A percentile compares a stretch with the other conserved stretches of the same genome.
Evolutionary conservation across 2,329 filamentous ascomycete genomes (phyloP).

Genomic region (Nannizziopsis barbatae): DNA sequence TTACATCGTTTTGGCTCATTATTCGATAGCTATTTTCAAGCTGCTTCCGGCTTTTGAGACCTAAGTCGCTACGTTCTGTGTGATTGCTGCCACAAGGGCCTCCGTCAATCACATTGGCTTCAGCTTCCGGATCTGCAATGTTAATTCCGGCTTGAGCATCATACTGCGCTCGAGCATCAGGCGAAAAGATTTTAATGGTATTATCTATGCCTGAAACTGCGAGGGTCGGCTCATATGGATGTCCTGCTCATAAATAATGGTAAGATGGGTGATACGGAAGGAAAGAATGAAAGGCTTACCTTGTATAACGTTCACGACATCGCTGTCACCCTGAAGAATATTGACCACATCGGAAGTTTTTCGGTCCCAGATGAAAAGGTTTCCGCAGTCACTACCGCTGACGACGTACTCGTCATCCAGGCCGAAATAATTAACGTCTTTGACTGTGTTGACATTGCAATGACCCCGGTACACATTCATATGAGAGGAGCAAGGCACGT

Average conservation of each 20-base stretch:
- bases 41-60: conserved; percentile 46
- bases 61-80: conserved; percentile 24
- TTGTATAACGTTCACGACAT: conserved; percentile 60
- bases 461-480: conserved; percentile 51
- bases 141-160: conserved; percentile 48
- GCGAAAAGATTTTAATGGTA: conserved; percentile 58
- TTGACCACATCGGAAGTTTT: conserved; percentile 52
- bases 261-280: background rate
- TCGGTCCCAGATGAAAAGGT: conserved; percentile 59
- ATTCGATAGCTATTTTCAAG: conserved; percentile 53
- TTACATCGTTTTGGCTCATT: conserved; percentile 50
- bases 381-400: conserved; percentile 54
- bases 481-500: conserved; percentile 47
- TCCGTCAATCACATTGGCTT: conserved; percentile 26
- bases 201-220: conserved; percentile 57
- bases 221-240: conserved; percentile 56
- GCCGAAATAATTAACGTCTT: conserved; percentile 59
- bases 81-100: conserved; percentile 21
- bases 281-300: conserved; percentile 28
- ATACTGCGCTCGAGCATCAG: conserved; percentile 47
- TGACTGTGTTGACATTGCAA: conserved; percentile 57
- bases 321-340: conserved; percentile 54
- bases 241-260: conserved; percentile 32
- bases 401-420: conserved; percentile 58
- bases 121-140: conserved; percentile 41